Conservation (phyloP, 139 green algal genomes). For the Picochlorum costavermella region DNA sequence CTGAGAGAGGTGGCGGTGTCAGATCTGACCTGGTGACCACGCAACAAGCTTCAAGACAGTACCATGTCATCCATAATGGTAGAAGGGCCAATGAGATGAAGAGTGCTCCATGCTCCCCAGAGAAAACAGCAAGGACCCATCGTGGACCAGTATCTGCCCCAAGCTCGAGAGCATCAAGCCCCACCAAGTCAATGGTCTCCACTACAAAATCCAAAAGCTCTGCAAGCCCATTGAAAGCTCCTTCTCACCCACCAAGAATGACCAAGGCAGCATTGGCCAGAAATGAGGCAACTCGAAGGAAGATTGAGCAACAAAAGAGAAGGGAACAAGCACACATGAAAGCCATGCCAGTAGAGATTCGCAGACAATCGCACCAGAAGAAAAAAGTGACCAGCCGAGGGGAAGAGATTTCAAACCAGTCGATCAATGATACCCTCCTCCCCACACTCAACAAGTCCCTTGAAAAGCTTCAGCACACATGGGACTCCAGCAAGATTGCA, state of each 20-base stretch:
- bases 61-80: too few relatives aligned
- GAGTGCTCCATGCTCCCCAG: neutral
- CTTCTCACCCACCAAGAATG: neutral
- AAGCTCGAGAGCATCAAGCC: neutral
- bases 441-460: neutral
- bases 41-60: too few relatives aligned
- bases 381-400: too few relatives aligned
- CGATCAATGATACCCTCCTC: neutral
- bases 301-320: conserved; percentile 1
- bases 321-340: conserved; percentile 5
- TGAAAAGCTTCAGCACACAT: neutral
- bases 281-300: neutral
- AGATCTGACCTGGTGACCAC: too few relatives aligned
- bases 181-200: neutral
- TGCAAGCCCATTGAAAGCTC: conserved; percentile 1
- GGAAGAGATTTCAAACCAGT: neutral
- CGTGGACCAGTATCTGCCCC: neutral
- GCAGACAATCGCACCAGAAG: too few relatives aligned
- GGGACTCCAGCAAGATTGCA: neutral
- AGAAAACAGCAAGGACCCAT: neutral
- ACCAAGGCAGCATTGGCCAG: conserved; percentile 7
- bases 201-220: neutral
- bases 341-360: neutral
- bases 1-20: too few relatives aligned
- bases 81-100: too few relatives aligned